A percentile compares a stretch with the other conserved stretches of the same genome.
Conservation (phyloP, 1,284 basidiomycete genomes). For the Boletus sp. region DNA sequence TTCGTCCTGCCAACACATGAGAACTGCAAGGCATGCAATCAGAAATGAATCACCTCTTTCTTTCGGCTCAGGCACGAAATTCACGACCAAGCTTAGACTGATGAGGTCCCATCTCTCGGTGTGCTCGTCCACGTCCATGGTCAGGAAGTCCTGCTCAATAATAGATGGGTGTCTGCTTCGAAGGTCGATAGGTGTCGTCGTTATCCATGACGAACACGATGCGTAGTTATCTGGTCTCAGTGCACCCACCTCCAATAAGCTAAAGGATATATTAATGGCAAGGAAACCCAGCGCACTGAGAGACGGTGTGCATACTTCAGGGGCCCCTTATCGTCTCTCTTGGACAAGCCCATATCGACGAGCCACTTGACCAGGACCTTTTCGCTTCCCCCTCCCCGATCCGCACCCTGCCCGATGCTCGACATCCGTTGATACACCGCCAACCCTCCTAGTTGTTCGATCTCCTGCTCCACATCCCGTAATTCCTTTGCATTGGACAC, state of each 20-base stretch:
- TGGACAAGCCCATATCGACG: conserved; percentile 48
- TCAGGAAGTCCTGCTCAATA: conserved; percentile 77
- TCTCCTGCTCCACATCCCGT: conserved; percentile 53
- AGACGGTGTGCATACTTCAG: conserved; percentile 40
- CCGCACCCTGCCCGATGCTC: conserved; percentile 70
- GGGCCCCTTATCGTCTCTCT: conserved; percentile 30
- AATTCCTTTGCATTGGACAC: conserved; percentile 37
- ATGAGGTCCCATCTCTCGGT: conserved; percentile 68
- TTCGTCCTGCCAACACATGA: conserved; percentile 53
- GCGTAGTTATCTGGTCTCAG: conserved; percentile 79
- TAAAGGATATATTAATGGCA: conserved; percentile 29
- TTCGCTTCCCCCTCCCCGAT: conserved; percentile 84
- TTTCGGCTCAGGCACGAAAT: conserved; percentile 76
- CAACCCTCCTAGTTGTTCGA: conserved; percentile 70
- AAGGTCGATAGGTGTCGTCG: conserved; percentile 74
- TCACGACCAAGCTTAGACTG: conserved; percentile 83
- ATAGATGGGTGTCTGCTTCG: conserved; percentile 79
- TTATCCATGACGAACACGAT: conserved; percentile 66
- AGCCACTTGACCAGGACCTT: conserved; percentile 76
- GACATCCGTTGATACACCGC: conserved; percentile 81
- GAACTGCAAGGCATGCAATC: not conserved
- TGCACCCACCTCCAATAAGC: conserved; percentile 84
- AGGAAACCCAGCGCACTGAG: not conserved
- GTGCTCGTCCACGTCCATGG: conserved; percentile 51
- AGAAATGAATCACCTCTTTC: conserved; percentile 61